These are phyloP conservation scores for Mycena citricolor DNA, from an alignment of 1,284 basidiomycete species.

Conservation along the genomic window DNA sequence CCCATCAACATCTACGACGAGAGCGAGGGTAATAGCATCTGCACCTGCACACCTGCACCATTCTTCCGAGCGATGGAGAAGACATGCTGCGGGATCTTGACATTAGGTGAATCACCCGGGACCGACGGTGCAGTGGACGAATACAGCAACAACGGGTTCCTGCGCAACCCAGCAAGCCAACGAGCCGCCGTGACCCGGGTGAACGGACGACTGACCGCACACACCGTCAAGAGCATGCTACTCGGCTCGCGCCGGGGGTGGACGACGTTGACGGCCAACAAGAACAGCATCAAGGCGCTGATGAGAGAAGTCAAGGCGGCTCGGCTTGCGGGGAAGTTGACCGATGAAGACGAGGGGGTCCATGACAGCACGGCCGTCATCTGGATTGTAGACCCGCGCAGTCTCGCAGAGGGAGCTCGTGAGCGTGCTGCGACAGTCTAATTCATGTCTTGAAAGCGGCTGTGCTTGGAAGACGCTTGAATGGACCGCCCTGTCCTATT, in stretches of 20 bases:
- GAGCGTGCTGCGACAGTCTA: conserved; percentile 13
- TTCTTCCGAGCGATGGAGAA: conserved; percentile 48
- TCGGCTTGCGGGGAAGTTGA: conserved; percentile 32
- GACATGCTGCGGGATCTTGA: conserved; percentile 53
- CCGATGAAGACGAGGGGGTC: conserved; percentile 17
- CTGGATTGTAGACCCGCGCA: conserved; percentile 75
- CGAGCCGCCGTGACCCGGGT: conserved; percentile 53
- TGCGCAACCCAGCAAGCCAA: conserved; percentile 25
- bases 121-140: not conserved
- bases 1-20: conserved; percentile 53
- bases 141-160: conserved; percentile 18
- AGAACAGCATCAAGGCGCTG: conserved; percentile 73
- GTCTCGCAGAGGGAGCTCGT: conserved; percentile 57
- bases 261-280: conserved; percentile 83
- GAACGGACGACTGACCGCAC: conserved; percentile 61
- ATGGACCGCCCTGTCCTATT: too few species aligned
- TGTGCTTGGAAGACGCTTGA: too few species aligned
- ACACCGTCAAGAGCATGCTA: conserved; percentile 69
- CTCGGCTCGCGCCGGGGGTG: conserved; percentile 68
- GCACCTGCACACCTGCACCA: conserved; percentile 12
- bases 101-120: conserved; percentile 24
- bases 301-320: conserved; percentile 52
- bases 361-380: conserved; percentile 45
- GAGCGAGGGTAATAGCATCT: conserved; percentile 12
- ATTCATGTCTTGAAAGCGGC: too few species aligned